Evolutionary conservation across 768 basidiomycete genomes (phyloP), one percentile per base, ranked within the genome.

Genomic region (Glaciozyma antarctica): DNA sequence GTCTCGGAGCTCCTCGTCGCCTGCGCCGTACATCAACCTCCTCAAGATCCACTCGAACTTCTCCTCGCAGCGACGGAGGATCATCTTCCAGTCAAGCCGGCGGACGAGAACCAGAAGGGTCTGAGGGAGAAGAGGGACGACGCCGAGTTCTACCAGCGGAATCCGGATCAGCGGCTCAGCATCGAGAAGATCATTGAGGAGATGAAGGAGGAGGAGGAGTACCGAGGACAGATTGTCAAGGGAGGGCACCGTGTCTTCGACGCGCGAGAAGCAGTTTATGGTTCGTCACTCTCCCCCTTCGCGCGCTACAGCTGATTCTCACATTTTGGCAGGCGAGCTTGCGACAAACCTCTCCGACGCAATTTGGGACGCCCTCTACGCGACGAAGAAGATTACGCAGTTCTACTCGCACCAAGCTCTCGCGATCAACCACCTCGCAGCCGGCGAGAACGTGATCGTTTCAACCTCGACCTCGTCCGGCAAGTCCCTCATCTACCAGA

Each of bases 391-490:
- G 44, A 88, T 92, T 48, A 75, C 75, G 5, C 77, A 81, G 2
- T 74, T 92, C 22, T 94, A 90, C 69, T 73, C 75, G 61, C 84
- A 85, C 62, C 90, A 93, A 77, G 83, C 83, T 16, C 78, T 79
- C 30, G 88, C 90, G 3, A 85, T 93, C 66, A 81, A 83, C 56
- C 70, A 66, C 12, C 67, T 75, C 19, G 41, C 54, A 26, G 58
- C 67, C 81, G 82, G 82, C 10, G 81, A 81, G 61, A 80, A 90
- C 75, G 88, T 91, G 30, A 88, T 93, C 44, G 87, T 92, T 34
- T 91, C 89, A 7, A 93, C 90, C 0, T 86, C 86, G 68, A 94
- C 91, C 12, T 90, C 90, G 10, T 90, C 88, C 10, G 73, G 73
- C 41, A 73, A 73, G 51, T 73, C 73, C 26, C 71, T 75, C 45